Percentiles rank a stretch among this genome's conserved stretches.
These are phyloP conservation scores for Lagenaria siceraria DNA, from an alignment of 306 rosid genomes.

Conservation along the genomic window DNA sequence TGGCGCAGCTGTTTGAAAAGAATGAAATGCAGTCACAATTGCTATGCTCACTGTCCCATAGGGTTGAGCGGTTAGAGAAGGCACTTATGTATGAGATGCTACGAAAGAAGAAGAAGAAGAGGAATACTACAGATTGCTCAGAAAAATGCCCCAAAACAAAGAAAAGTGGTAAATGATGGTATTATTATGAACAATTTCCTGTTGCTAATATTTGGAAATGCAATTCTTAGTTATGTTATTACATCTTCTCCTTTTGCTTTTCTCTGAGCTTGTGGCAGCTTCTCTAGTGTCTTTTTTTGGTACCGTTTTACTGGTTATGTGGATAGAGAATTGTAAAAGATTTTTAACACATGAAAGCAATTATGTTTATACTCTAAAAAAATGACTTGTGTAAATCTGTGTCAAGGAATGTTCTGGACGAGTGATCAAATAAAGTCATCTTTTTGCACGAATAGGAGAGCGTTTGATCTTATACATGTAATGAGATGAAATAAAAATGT, in stretches of 20 bases:
- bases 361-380: not conserved
- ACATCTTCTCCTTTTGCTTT: not conserved
- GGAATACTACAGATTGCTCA: not conserved
- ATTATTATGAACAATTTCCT: not conserved
- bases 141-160: not conserved
- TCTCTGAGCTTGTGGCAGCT: not conserved
- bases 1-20: slow-evolving; percentile 33
- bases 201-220: not conserved
- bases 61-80: slow-evolving; percentile 57
- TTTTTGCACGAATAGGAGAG: not conserved
- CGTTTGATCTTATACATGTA: not conserved
- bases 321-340: not conserved
- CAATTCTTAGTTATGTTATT: not conserved
- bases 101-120: slow-evolving; percentile 47
- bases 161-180: not conserved
- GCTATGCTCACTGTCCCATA: slow-evolving; percentile 36
- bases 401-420: not conserved
- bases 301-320: not conserved
- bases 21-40: slow-evolving; percentile 39
- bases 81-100: slow-evolving; percentile 31
- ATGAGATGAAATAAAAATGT: not conserved
- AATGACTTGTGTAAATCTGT: not conserved
- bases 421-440: too few species aligned
- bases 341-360: not conserved
- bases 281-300: not conserved